Conservation (phyloP, 139 green algal genomes). For the Astrephomene gubernaculifera region DNA sequence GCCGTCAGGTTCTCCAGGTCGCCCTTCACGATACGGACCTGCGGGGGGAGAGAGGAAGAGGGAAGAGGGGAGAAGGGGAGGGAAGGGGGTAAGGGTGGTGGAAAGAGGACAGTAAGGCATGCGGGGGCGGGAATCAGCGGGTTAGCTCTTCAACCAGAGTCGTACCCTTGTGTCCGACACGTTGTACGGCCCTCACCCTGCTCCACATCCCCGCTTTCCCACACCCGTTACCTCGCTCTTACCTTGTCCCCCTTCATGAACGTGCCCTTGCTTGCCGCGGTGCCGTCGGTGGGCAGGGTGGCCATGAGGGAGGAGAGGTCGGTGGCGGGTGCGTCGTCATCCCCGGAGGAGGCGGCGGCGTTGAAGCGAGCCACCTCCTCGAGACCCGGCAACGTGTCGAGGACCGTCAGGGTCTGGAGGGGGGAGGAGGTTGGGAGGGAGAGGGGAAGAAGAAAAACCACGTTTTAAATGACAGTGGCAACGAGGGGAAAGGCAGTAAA, state of each 20-base stretch:
- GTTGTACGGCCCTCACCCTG: too few species aligned
- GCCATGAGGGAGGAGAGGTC: constrained; percentile 54
- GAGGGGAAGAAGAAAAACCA: too few species aligned
- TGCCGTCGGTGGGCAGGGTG: constrained; percentile 37
- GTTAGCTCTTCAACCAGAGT: not conserved
- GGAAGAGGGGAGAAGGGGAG: not conserved
- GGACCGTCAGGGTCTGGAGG: constrained; percentile 55
- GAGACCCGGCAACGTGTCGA: constrained; percentile 80
- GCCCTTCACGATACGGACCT: constrained; percentile 71
- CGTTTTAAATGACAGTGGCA: too few species aligned
- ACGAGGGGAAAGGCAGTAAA: too few species aligned
- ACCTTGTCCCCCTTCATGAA: constrained; percentile 73
- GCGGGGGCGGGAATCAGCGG: not conserved
- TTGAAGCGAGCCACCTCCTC: constrained; percentile 95
- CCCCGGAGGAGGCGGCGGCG: constrained; percentile 38
- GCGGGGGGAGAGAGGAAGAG: not conserved
- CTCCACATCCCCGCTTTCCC: constrained; percentile 2
- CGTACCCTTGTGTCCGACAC: too few species aligned
- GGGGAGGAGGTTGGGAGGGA: not conserved
- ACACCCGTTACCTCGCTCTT: too few species aligned
- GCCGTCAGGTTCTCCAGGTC: constrained; percentile 90
- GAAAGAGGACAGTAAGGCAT: not conserved
- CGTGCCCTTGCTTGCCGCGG: constrained; percentile 14
- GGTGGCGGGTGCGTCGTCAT: constrained; percentile 34
- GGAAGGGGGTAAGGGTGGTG: not conserved